These are phyloP conservation scores for Chrysoporthe puriensis DNA, from an alignment of 2,329 filamentous ascomycete genomes.

Conservation along the genomic window DNA sequence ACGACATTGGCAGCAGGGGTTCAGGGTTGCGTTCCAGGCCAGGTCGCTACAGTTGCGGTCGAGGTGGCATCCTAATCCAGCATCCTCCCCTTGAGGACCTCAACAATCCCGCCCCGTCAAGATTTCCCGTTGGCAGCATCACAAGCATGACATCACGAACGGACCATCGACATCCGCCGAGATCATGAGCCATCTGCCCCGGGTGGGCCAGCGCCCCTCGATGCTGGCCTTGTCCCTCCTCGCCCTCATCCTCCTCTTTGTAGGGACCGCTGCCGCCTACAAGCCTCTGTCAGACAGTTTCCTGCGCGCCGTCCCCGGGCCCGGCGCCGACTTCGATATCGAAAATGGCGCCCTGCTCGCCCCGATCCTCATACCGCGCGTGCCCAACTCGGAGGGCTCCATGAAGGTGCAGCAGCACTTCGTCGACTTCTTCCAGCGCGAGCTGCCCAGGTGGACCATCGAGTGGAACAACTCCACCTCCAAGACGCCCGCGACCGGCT, in stretches of 20 bases:
- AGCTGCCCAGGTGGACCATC: conserved; percentile 79
- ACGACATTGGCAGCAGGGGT: neutral
- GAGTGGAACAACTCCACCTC: conserved; percentile 89
- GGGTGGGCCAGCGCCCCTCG: conserved; percentile 30
- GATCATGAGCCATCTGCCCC: conserved; percentile 25
- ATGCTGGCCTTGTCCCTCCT: conserved; percentile 29
- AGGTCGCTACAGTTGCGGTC: neutral
- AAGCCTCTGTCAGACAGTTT: conserved; percentile 72
- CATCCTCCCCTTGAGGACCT: neutral
- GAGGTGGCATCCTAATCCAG: neutral
- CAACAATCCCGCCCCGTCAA: conserved; percentile 5
- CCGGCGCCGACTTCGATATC: conserved; percentile 78
- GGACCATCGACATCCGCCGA: conserved; percentile 18
- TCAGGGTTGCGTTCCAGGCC: conserved; percentile 1
- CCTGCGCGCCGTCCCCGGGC: conserved; percentile 71
- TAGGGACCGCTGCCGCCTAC: conserved; percentile 43
- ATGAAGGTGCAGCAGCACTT: conserved; percentile 78
- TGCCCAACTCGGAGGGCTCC: conserved; percentile 83
- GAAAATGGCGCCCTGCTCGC: conserved; percentile 74
- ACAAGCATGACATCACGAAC: conserved; percentile 19
- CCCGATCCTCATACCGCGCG: conserved; percentile 84
- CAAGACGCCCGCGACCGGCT: conserved; percentile 75
- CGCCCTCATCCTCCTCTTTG: conserved; percentile 22
- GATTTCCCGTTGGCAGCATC: conserved; percentile 18
- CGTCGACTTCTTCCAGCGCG: conserved; percentile 73